Base-by-base conservation (phyloP, 768 basidiomycete genomes). In the Collybia mongolica region DNA sequence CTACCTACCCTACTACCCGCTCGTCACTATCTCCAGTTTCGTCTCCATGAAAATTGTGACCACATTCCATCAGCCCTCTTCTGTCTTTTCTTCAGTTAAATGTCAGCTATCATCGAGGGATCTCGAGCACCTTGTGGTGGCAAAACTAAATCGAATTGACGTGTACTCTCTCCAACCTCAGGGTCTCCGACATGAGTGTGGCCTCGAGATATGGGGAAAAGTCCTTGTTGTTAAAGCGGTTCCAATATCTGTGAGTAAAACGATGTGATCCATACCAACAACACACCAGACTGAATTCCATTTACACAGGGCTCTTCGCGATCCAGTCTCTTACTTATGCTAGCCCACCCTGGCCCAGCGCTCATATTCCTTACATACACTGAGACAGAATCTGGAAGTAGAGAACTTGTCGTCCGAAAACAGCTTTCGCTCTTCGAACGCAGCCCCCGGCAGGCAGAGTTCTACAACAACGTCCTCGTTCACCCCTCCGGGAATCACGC, bases 41-140 rank as follows among this genome's bases (percentile, higher is more conserved):
- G 39, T 47, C 46, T 44, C 53, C 36, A 80, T 79, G 77, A 81
- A 78, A 65, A 62, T 90, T 53, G 76, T 91, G 26, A 79, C 84
- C 8, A 92, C 90, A 6, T 90, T 90, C 63, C 88, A 91, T 63
- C 76, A 75, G 3, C 78, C 89, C 2, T 87, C 90, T 1, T 86
- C 90, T 1, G 84, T 91, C 43, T 55, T 83, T 7, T 74, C 73
- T 54, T 91, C 89, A 23, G 61, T 86, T 20, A 90, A 83, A 72
- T 90, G 84, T 65, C 69, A 68, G 5, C 74, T 93, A n/a, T 67
- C 76, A 2, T 64, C 77, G 6, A 68, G 76, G 54, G 71, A 72
- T 39, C 66, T 77, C 8, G 82, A 89, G 39, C 80, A 84, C 61
- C 78, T 93, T 29, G 81, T 86, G 22, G 73, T 90, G 29, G 84